Evolutionary conservation across 352 stramenopile species (phyloP), one percentile per base, ranked within the genome.

Genomic region (Phytophthora nicotianae): DNA sequence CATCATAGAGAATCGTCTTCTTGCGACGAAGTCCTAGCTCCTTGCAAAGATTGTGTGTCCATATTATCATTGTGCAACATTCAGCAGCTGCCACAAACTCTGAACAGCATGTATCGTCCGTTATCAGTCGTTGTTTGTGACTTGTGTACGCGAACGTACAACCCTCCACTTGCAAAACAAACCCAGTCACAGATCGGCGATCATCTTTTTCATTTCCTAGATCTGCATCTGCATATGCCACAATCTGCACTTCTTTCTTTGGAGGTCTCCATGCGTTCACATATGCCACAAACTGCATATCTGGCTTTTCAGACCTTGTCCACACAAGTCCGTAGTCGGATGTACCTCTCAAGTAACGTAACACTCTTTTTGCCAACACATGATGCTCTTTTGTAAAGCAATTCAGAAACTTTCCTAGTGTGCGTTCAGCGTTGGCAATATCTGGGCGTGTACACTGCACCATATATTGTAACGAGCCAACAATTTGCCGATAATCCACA

Each of bases 11-110:
- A 50, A 51, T 19, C 29, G 38, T 60, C n/a, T 43, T 23, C 43
- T 50, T 51, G 11, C 14, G 52, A 24, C 5, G n/a, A 7, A 60
- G 1, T 9, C 41, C 41, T 17, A 52, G 40, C 14, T 60, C 52
- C n/a, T 60, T 46, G 32, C 41, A 51, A n/a, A 60, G 27, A 37
- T 62, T 52, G 32, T 62, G 53, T 5, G 41, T 49, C 53, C 53
- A 53, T 4, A 59, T 13, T 20, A 60, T 49, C 41, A 60, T 60
- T 7, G 41, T 60, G 13, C 11, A n/a, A 16, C 53, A 53, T 16
- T 61, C 53, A 0, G 41, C 29, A 38, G 43, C 32, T 32, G 27
- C 42, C 16, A 61, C 32, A 20, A 61, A 61, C 42, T 54, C 42
- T 10, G 42, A 45, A 37, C 43, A n/a, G 10, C 20, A 46, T 5